Evolutionary conservation across 2,329 filamentous ascomycete species (phyloP), one percentile per base, ranked within the genome.

Genomic region (Fusarium sp.): DNA sequence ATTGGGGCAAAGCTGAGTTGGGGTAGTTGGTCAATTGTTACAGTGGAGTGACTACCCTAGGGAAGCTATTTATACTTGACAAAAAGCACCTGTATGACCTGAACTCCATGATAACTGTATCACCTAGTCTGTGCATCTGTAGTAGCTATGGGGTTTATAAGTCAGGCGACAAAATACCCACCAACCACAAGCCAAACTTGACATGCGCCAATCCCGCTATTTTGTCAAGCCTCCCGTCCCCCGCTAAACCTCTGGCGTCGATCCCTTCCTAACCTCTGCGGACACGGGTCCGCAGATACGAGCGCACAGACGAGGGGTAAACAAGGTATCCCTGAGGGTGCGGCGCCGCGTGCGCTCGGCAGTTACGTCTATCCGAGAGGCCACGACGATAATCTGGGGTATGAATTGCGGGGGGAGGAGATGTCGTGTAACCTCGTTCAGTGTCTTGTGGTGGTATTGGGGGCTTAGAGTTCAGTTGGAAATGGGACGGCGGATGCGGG

Each of bases 251-350:
- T 35, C 31, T 23, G 10, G 44, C 1, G 29, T 48, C 33, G 29
- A 48, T 37, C 46, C 8, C 11, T 48, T 48, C 46, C 46, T 33
- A 3, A 41, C 23, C 4, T 35, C 26, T 46, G 55, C 70, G 70
- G 70, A 68, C 29, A 62, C 70, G 70, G 33, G 12, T 23, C 66
- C 66, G 66, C 65, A 69, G 16, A 39, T 26, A 39, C 44, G 53
- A 50, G 44, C 8, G 41, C 47, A 49, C 37, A 20, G 35, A 39
- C 16, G 53, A 56, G 53, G 53, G 53, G 31, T 31, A 50, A 18
- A 26, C 13, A 20, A 11, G 18, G 20, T 5, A 12, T 38, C 18
- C 23, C 8, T 50, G 48, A 46, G 47, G 42, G n/a, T 18, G 57
- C 64, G 63, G 64, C 26, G 47, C 42, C 56, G 41, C 49, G 20